Evolutionary conservation across 2,329 filamentous ascomycete genomes (phyloP), one percentile per base, ranked within the genome.

Genomic region (Fusarium sp.): DNA sequence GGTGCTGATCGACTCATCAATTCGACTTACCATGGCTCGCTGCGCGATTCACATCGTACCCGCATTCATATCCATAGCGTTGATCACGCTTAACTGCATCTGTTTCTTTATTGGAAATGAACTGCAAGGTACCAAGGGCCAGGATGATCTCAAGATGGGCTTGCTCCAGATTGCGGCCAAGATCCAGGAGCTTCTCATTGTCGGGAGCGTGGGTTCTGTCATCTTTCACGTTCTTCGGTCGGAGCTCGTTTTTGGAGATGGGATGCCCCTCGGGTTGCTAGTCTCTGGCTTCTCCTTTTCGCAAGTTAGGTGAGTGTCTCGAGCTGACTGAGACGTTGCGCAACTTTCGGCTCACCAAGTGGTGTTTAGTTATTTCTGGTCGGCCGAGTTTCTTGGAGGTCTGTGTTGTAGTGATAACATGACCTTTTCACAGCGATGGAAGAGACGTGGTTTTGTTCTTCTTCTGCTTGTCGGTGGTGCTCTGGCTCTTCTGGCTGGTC

Each of bases 91-190:
- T 21, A 53, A 53, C 34, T 7, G n/a, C 3, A 2, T 45, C 10
- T 58, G 52, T 9, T 56, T 21, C 22, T 66, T 69, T 33, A 55
- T 63, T 17, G 58, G 65, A 6, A 19, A 24, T 9, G 55, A 69
- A 21, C 38, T 40, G 11, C 38, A 40, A 40, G 44, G 44, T 7
- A 19, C 2, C 2, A 6, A 28, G 17, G 21, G 42, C 11, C 43
- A 44, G 22, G 52, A 60, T 34, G 17, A 39, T 4, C 31, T 63
- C 8, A 69, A 65, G 39, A 7, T 69, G 5, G 58, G 53, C 7
- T 8, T 57, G 3, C 40, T 69, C 7, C 65, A 69, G 40, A 46
- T 66, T 7, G 51, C 51, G 10, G 58, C 62, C 2, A 69, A 69
- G 17, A 26, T 55, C 3, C 62, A 69, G 39, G 65, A 67, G 21